Base-by-base conservation (phyloP, 2,329 filamentous ascomycete species). In the Pestalotiopsis sp. region DNA sequence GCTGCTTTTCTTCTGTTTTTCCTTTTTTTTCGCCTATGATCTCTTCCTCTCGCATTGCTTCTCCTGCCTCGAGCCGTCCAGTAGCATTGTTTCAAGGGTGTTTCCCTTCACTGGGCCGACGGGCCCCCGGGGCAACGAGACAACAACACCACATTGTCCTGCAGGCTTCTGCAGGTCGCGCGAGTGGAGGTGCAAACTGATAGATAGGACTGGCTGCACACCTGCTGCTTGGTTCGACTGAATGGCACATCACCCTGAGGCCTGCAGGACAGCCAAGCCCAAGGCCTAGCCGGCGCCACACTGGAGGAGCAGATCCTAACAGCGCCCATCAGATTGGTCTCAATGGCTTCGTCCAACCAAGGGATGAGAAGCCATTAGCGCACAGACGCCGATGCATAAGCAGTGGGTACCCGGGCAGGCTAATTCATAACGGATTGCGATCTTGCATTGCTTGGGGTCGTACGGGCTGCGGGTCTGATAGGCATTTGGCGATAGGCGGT, bases 321-420 rank as follows among this genome's bases (percentile, higher is more conserved):
- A 68, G 70, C 70, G 68, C 65, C 68, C 68, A 65, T 71, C 68
- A 66, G 45, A 66, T 59, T 52, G 36, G 56, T 66, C 65, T 56
- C 56, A 60, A 56, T 68, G 57, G 67, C 68, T 27, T 36, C 45
- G 66, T 59, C 72, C 73, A 74, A 74, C 71, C 70, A 71, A 68
- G 66, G 59, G 23, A 14, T 38, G 61, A 40, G 59, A 70, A 70
- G 70, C 67, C 68, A 66, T 66, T 9, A 49, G 68, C 59, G 69
- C 70, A 69, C 70, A 71, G 73, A 75, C 73, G 70, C 69, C 67
- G 61, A 45, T 64, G 61, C 61, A 64, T 64, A 49, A 64, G 68
- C 70, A 68, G 70, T 73, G 72, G 73, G 70, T 71, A 73, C 70
- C 71, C 66, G 60, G 68, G 69, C 73, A 72, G 73, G 68, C 73